Conservation (phyloP, 192 early-diverging fungal genomes). For the Pecoramyces ruminantium region DNA sequence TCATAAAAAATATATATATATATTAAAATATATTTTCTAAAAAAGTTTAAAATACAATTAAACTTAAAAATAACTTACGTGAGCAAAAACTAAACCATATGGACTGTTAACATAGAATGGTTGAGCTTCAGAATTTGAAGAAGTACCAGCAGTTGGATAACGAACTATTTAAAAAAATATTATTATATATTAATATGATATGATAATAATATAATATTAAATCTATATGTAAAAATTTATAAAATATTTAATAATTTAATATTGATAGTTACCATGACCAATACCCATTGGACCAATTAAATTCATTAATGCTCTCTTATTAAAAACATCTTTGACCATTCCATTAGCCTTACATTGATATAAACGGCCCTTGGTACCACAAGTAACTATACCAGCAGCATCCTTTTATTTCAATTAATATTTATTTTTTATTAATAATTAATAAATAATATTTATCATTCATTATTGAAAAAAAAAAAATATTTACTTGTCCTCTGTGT, state of each 20-base stretch:
- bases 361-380: conserved; percentile 84
- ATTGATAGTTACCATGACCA: conserved; percentile 81
- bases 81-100: conserved; percentile 89
- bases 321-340: conserved; percentile 97
- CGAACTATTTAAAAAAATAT: conserved; percentile 42
- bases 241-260: no score
- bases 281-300: conserved; percentile 83
- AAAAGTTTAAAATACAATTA: no score
- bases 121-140: conserved; percentile 90
- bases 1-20: background rate
- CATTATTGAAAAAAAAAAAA: no score
- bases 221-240: no score
- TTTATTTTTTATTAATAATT: no score
- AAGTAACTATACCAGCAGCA: conserved; percentile 97
- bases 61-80: conserved; percentile 44
- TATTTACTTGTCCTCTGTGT: conserved; percentile 89
- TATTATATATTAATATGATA: no score
- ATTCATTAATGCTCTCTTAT: conserved; percentile 50
- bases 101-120: conserved; percentile 99
- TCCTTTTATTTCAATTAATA: no score
- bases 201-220: no score
- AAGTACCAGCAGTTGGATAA: conserved; percentile 95
- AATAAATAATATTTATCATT: no score
- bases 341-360: conserved; percentile 99
- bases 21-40: no score